Evolutionary conservation across 352 stramenopile species (phyloP).

Genomic region (Phytopythium ostracodes): DNA sequence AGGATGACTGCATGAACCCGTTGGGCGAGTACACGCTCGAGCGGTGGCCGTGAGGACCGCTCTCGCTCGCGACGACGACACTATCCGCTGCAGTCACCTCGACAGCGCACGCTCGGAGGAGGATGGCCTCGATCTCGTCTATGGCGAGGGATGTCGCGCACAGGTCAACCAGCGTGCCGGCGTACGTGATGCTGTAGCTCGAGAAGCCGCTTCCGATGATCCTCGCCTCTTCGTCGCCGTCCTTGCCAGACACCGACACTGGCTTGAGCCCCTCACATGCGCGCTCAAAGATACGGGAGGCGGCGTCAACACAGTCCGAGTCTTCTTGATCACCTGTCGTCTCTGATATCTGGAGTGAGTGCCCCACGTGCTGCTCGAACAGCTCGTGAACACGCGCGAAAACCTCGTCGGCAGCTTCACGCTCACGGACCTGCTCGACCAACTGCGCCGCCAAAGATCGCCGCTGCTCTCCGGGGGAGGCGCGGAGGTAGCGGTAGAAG

Average conservation of each 20-base stretch:
- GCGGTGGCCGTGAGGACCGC: not conserved
- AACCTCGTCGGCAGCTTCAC: slow-evolving; percentile 49
- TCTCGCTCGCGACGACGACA: not conserved
- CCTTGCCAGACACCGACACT: not conserved
- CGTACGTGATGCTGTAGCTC: slow-evolving; percentile 72
- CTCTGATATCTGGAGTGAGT: slow-evolving; percentile 25
- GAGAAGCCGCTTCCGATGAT: slow-evolving; percentile 38
- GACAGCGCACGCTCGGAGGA: slow-evolving; percentile 27
- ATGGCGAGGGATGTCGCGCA: slow-evolving; percentile 27
- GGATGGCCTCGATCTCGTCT: slow-evolving; percentile 22
- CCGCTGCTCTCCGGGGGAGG: slow-evolving; percentile 27
- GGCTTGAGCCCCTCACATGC: slow-evolving; percentile 10
- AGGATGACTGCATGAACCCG: not conserved
- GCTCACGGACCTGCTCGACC: slow-evolving; percentile 30
- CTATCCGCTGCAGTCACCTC: not conserved
- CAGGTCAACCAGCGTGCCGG: slow-evolving; percentile 37
- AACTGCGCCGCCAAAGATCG: slow-evolving; percentile 36
- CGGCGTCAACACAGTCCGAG: slow-evolving; percentile 35
- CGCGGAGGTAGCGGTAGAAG: slow-evolving; percentile 79
- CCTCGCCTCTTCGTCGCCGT: slow-evolving; percentile 13
- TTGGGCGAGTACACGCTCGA: not conserved
- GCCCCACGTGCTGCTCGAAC: slow-evolving; percentile 22
- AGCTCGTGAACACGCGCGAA: slow-evolving; percentile 44
- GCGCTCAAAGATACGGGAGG: slow-evolving; percentile 23
- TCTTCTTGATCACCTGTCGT: slow-evolving; percentile 10